Percentiles rank a stretch among this genome's conserved stretches.
Evolutionary conservation across 2,329 filamentous ascomycete species (phyloP).

Genomic region (Ilyonectria robusta): DNA sequence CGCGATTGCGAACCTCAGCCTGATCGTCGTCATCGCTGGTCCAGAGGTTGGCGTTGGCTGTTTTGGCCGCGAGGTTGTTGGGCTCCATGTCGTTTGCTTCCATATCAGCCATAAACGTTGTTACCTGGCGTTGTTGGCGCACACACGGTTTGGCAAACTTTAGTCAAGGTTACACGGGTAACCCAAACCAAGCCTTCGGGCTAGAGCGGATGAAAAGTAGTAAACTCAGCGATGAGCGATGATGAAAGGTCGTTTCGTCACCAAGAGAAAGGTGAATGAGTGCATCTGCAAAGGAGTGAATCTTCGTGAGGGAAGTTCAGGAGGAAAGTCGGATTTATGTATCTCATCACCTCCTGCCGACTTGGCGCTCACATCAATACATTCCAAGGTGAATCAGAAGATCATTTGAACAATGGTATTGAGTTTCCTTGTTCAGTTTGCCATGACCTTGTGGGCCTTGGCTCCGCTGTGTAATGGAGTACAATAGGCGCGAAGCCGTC

Average conservation of each 20-base stretch:
- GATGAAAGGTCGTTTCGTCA: not conserved
- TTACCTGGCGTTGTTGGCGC: not conserved
- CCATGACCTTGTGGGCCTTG: not conserved
- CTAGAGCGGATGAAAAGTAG: not conserved
- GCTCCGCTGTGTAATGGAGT: not conserved
- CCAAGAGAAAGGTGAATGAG: not conserved
- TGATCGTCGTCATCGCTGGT: conserved; percentile 36
- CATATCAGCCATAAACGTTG: not conserved
- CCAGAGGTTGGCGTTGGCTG: conserved; percentile 33
- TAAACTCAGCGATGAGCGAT: not conserved
- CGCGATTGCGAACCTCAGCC: conserved; percentile 27
- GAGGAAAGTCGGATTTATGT: not conserved
- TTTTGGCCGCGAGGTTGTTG: not conserved
- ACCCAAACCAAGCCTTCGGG: not conserved
- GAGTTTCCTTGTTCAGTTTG: not conserved
- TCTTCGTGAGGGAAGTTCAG: not conserved
- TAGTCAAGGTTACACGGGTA: too few species aligned
- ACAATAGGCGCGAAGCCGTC: not conserved
- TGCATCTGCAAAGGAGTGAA: not conserved
- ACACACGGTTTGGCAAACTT: not conserved
- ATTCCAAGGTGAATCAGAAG: not conserved
- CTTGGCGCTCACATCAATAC: not conserved
- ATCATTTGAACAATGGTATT: not conserved
- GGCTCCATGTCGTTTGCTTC: not conserved
- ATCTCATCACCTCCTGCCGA: not conserved